phyloP scores from a whole-genome alignment of 495 filamentous ascomycete genomes.

The Aspergillus campestris region DNA sequence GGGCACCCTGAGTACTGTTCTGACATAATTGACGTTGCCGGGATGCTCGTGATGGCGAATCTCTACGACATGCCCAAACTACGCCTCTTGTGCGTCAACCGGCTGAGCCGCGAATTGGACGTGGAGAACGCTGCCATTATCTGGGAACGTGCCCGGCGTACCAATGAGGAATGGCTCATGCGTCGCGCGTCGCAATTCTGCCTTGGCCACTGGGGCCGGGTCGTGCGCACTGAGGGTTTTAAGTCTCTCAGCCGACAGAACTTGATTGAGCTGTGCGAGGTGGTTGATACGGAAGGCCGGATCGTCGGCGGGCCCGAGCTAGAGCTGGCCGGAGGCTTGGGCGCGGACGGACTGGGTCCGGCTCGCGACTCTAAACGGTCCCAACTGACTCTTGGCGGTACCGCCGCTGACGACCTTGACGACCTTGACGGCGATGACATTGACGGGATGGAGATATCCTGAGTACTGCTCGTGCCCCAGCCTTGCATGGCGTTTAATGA shows the following conservation, averaged over 20 bases:
- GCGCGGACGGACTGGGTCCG: conserved; percentile 46
- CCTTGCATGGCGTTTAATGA: no score
- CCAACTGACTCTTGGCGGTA: conserved; percentile 45
- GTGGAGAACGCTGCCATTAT: conserved; percentile 90
- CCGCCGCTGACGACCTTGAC: conserved; percentile 47
- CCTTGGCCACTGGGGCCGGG: conserved; percentile 86
- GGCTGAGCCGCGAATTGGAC: conserved; percentile 81
- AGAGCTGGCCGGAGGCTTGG: conserved; percentile 64
- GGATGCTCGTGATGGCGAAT: conserved; percentile 95
- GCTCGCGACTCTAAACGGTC: conserved; percentile 34
- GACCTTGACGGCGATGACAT: conserved; percentile 63
- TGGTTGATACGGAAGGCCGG: conserved; percentile 82
- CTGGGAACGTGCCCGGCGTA: conserved; percentile 87
- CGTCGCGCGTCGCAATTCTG: conserved; percentile 81
- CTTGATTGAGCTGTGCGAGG: conserved; percentile 84
- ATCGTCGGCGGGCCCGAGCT: conserved; percentile 78
- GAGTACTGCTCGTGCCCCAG: conserved; percentile 2
- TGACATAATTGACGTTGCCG: conserved; percentile 79
- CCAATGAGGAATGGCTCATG: conserved; percentile 87
- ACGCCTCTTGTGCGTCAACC: conserved; percentile 78
- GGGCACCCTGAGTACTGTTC: conserved; percentile 53
- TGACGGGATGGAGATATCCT: conserved; percentile 57
- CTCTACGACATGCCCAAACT: conserved; percentile 94
- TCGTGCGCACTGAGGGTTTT: conserved; percentile 85
- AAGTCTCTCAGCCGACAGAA: conserved; percentile 64